phyloP scores from a whole-genome alignment of 2,329 filamentous ascomycete genomes.

The Aspergillus fischeri region DNA sequence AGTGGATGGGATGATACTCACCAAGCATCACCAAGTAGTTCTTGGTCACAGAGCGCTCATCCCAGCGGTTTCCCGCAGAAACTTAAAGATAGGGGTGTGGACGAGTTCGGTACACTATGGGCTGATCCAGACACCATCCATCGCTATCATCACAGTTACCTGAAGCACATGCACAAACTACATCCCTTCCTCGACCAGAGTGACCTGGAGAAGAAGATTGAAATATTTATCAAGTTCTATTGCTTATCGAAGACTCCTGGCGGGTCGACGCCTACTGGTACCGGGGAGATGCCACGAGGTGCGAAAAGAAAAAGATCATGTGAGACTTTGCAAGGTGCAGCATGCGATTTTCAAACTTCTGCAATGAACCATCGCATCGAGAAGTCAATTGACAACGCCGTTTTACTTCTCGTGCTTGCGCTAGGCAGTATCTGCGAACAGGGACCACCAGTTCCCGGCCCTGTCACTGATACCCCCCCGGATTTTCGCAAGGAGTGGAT shows the following conservation, averaged over 20 bases:
- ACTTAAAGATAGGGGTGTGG: conserved; percentile 47
- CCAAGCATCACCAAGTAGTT: conserved; percentile 41
- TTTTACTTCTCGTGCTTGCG: conserved; percentile 78
- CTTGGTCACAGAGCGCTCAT: conserved; percentile 47
- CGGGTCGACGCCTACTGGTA: conserved; percentile 3
- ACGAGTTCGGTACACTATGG: conserved; percentile 49
- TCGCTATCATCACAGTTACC: conserved; percentile 52
- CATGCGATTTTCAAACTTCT: conserved; percentile 22
- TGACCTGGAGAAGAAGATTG: conserved; percentile 50
- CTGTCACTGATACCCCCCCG: conserved; percentile 45
- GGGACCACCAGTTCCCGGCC: conserved; percentile 48
- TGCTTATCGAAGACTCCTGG: conserved; percentile 30
- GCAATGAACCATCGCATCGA: conserved; percentile 28
- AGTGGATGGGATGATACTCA: conserved; percentile 25
- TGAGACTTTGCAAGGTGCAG: conserved; percentile 24
- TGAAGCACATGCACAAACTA: conserved; percentile 58
- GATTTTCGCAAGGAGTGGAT: conserved; percentile 28
- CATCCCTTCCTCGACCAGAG: conserved; percentile 60
- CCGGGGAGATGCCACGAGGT: conserved; percentile 25
- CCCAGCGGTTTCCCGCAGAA: conserved; percentile 23
- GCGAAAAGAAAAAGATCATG: conserved; percentile 38
- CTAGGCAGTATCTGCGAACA: conserved; percentile 77
- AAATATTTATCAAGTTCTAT: conserved; percentile 48
- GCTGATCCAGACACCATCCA: conserved; percentile 50
- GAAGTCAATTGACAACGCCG: conserved; percentile 70